These are phyloP conservation scores for Ascochyta rabiei DNA, from an alignment of 2,329 filamentous ascomycete genomes.

Conservation along the genomic window DNA sequence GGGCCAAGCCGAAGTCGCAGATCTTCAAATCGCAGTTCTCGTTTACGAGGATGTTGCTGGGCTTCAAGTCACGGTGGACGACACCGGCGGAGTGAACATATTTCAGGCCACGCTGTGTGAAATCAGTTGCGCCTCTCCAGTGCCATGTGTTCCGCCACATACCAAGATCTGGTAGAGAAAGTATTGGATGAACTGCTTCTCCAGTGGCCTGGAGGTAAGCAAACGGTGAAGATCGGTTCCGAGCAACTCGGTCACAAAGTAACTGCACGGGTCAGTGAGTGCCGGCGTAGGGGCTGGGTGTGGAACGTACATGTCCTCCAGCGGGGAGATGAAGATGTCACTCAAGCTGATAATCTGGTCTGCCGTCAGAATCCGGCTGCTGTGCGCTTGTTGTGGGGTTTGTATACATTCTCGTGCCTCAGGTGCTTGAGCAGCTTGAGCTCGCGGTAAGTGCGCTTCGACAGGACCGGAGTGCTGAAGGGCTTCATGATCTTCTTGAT, in stretches of 20 bases:
- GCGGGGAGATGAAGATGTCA: constrained; percentile 98
- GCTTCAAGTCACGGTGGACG: constrained; percentile 96
- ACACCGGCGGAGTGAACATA: constrained; percentile 99
- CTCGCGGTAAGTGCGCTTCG: constrained; percentile 97
- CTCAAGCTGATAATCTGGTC: constrained; percentile 88
- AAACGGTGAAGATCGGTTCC: constrained; percentile 96
- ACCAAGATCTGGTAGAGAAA: constrained; percentile 99
- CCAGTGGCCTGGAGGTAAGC: constrained; percentile 90
- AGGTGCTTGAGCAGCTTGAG: constrained; percentile 97
- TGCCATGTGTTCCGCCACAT: constrained; percentile 60
- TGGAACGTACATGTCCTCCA: constrained; percentile 88
- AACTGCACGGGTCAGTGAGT: constrained; percentile 61
- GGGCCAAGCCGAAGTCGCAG: constrained; percentile 96
- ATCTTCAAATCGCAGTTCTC: constrained; percentile 99
- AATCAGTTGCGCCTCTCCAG: constrained; percentile 54
- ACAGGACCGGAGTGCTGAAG: constrained; percentile 97
- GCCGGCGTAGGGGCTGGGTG: not conserved
- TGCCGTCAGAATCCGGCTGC: constrained; percentile 30
- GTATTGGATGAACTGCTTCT: constrained; percentile 99
- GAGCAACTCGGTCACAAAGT: constrained; percentile 97
- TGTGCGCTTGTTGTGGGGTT: not conserved
- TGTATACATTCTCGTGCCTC: constrained; percentile 87
- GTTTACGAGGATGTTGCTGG: constrained; percentile 98
- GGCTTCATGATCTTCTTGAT: constrained; percentile 99
- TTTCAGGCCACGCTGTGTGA: constrained; percentile 83